phyloP scores from a whole-genome alignment of 228 moss, liverwort and hornwort species.

The Sphagnum fallax region DNA sequence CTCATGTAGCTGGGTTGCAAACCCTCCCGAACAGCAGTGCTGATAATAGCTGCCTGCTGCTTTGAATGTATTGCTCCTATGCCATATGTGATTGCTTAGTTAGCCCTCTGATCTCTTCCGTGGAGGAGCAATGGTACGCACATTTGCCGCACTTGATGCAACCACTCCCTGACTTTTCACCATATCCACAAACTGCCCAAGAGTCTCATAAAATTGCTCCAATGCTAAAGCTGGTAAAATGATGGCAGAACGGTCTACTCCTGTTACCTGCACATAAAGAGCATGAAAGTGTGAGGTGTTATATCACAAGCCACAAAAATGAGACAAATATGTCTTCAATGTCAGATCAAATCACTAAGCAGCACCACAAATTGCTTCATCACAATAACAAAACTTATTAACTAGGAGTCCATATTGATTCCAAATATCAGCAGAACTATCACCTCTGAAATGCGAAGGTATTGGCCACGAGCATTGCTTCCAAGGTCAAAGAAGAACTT shows the following conservation, averaged over 20 bases:
- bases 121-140: constrained; percentile 72
- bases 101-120: constrained; percentile 70
- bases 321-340: neutral
- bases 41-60: constrained; percentile 13
- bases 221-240: constrained; percentile 57
- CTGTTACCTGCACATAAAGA: constrained; percentile 33
- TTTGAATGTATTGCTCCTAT: constrained; percentile 23
- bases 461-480: constrained; percentile 66
- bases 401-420: neutral
- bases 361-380: neutral
- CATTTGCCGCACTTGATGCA: constrained; percentile 55
- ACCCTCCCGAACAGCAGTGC: constrained; percentile 7
- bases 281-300: neutral
- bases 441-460: constrained; percentile 69
- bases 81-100: constrained; percentile 27
- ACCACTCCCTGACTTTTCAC: constrained; percentile 64
- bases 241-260: constrained; percentile 63
- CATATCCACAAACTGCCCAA: constrained; percentile 70
- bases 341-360: neutral
- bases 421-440: neutral
- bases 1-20: constrained; percentile 9
- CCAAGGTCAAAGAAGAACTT: constrained; percentile 71
- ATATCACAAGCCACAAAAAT: neutral
- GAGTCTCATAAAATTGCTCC: constrained; percentile 65
- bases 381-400: neutral